phyloP scores from a whole-genome alignment of 1,139 yeast genomes.

The Lodderomyces theae region DNA sequence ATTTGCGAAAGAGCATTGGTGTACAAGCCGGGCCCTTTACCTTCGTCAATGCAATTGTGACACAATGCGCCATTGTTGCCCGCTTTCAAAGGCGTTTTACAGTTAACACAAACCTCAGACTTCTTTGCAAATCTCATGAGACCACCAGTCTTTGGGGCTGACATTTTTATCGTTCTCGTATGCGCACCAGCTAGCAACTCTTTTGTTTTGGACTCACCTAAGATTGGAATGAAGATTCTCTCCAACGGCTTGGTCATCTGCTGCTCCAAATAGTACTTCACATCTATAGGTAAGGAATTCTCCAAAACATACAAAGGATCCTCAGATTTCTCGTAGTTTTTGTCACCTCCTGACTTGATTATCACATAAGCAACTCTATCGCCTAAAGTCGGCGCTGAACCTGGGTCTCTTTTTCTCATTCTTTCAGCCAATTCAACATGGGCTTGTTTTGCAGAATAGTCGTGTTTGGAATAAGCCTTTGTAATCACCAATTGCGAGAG shows the following conservation, averaged over 20 bases:
- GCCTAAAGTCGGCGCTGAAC: conserved; percentile 94
- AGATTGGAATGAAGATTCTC: conserved; percentile 92
- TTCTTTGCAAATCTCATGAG: conserved; percentile 89
- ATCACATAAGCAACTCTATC: conserved; percentile 98
- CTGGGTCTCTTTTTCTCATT: conserved; percentile 95
- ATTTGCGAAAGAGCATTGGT: conserved; percentile 76
- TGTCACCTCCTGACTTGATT: conserved; percentile 77
- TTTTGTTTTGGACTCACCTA: conserved; percentile 82
- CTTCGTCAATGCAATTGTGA: conserved; percentile 68
- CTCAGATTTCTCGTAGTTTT: conserved; percentile 93
- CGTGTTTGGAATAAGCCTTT: conserved; percentile 84
- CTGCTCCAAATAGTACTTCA: conserved; percentile 89
- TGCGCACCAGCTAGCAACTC: conserved; percentile 79
- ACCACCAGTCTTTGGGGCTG: conserved; percentile 69
- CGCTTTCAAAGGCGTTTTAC: conserved; percentile 74
- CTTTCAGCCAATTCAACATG: conserved; percentile 95
- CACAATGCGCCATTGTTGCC: conserved; percentile 78
- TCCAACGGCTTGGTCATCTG: conserved; percentile 90
- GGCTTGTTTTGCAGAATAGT: conserved; percentile 94
- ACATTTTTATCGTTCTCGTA: conserved; percentile 72
- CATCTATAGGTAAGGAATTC: conserved; percentile 89
- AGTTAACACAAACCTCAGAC: conserved; percentile 83
- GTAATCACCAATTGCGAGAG: conserved; percentile 92
- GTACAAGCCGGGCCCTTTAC: conserved; percentile 77
- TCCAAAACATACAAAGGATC: conserved; percentile 94